Evolutionary conservation across 257 asterid genomes (phyloP).

Genomic region (Pogostemon cablin): DNA sequence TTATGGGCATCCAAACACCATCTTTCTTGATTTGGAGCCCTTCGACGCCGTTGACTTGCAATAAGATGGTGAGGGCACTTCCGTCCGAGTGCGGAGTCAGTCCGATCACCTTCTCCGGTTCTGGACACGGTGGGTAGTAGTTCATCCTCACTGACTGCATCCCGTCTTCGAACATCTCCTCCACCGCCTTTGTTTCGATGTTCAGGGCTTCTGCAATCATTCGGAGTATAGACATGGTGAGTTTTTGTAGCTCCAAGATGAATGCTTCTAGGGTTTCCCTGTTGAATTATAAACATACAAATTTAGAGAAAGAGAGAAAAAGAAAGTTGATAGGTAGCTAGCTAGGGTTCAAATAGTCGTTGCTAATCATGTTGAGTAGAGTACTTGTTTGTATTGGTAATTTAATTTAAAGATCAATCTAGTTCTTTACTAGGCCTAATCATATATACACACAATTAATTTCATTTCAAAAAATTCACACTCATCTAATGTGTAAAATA

Average conservation of each 20-base stretch:
- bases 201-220: conserved; percentile 43
- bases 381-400: too few relatives aligned
- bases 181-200: conserved; percentile 40
- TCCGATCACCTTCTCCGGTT: conserved; percentile 57
- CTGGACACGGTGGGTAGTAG: conserved; percentile 68
- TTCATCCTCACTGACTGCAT: conserved; percentile 63
- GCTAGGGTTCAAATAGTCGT: too few relatives aligned
- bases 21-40: conserved; percentile 69
- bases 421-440: too few relatives aligned
- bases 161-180: conserved; percentile 59
- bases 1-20: conserved; percentile 67
- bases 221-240: conserved; percentile 36
- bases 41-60: conserved; percentile 62
- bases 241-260: conserved; percentile 45
- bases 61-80: conserved; percentile 55
- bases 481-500: too few relatives aligned
- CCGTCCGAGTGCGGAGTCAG: conserved; percentile 69
- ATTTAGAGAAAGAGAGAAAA: too few relatives aligned
- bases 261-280: conserved; percentile 66
- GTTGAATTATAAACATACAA: neutral
- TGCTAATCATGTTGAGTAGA: too few relatives aligned
- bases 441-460: too few relatives aligned
- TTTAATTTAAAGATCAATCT: too few relatives aligned
- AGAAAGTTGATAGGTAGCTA: too few relatives aligned
- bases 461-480: too few relatives aligned